Evolutionary conservation across 257 asterid genomes (phyloP), one percentile per base, ranked within the genome.

Genomic region (Jasminum sambac): DNA sequence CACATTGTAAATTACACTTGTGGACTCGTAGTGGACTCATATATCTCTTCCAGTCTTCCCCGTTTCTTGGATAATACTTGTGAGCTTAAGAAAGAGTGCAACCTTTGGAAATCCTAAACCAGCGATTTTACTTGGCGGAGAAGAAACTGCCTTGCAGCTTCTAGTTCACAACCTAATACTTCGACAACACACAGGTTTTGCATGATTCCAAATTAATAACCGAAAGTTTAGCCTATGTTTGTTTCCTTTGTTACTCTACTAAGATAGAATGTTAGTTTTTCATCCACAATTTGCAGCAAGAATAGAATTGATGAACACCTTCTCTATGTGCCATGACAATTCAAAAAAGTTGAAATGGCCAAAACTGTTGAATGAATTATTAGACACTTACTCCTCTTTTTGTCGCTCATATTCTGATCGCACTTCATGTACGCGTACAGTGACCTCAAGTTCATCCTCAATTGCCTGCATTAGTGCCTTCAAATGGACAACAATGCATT

Each of bases 391-490:
- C 99, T 89, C 98, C 82, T 88, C 86, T 79, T 84, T 82, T 84
- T 95, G 99, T 8, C 96, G 97, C 80, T 88, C 96, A 84, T 89
- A 89, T 77, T 87, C 95, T 16, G 88, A 81, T 62, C 98, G 96
- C 76, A 91, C 98, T 81, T 91, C 99, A 77, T 95, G 99, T 70
- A 91, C 95, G 16, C 96, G 87, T 23, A 87, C 94, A 13, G 89
- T 91, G 67, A 95, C 96, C 84, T 95, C 99, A 80, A 95, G 95
- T 76, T 95, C 99, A 76, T 91, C 98, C 80, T 95, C 97, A 42
- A 95, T 89, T 38, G 86, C 79, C 76, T 85, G 96, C 83, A 91
- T 69, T 63, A 95, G 64, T 50, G 89, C 92, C 96, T 94, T 74
- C 14, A 67, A 62, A 64, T 74, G 71, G 78, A 82, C 30, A 71